Base-by-base conservation (phyloP, 179 eudicot species). In the Heliamphora pulchella region DNA sequence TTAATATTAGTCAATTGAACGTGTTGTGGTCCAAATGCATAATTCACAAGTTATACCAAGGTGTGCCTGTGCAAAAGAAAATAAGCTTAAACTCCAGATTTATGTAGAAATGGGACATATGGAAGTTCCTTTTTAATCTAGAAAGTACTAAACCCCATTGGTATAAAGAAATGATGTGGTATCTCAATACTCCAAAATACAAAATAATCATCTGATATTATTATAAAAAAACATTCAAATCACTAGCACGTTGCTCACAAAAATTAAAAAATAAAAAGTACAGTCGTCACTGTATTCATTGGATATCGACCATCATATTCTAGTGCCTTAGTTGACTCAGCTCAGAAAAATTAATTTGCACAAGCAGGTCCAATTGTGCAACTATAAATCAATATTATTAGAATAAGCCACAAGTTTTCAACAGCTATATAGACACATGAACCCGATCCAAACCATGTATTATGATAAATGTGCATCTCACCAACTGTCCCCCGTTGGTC, bases 351-450 rank as follows among this genome's bases (percentile, higher is more conserved):
- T 8, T 75, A 44, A 47, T 10, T 63, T 18, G 14, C 50, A 64
- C 22, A 64, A 17, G 51, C 13, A 50, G 18, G 79, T 64, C 58
- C 20, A 7, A 77, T 64, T 54, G 58, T 62, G 71, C 79, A 77
- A 48, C 59, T 48, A 64, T 20, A 18, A 46, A n/a, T 18, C 43
- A 77, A 55, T 63, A 8, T 44, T 64, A 63, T 64, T 14, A 11
- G 47, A 63, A 18, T 5, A 74, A 51, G 43, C 48, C 9, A 31
- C 71, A 77, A 77, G 55, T 66, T n/a, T 78, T 41, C 71, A 53
- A 69, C n/a, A 70, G 22, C 64, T 46, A n/a, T 76, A 58, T 70
- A 48, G 63, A 61, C 77, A 50, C 77, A 64, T 59, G 18, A 74
- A 77, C 61, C 77, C 59, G 76, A 63, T 61, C 59, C 80, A 50